Percentiles rank a stretch among this genome's conserved stretches.
Conservation (phyloP, 495 filamentous ascomycete genomes). For the Neurospora terricola region DNA sequence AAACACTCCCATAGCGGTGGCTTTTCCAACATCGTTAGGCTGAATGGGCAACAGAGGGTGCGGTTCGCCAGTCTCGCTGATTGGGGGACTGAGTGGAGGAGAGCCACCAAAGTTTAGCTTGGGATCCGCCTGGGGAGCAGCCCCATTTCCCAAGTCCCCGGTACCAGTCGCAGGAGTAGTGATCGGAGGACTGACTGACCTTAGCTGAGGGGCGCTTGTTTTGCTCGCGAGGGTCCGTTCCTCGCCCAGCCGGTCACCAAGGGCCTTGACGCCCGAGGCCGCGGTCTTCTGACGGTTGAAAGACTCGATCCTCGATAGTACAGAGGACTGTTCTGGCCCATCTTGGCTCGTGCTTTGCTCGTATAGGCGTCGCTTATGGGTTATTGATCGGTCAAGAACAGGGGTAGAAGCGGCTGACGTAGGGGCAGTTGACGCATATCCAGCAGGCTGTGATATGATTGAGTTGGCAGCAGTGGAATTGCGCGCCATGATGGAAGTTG, state of each 20-base stretch:
- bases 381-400: slow-evolving; percentile 40
- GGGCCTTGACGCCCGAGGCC: slow-evolving; percentile 7
- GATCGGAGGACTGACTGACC: slow-evolving; percentile 30
- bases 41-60: slow-evolving; percentile 49
- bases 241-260: slow-evolving; percentile 26
- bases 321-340: slow-evolving; percentile 65
- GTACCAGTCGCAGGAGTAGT: slow-evolving; percentile 19
- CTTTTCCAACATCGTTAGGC: slow-evolving; percentile 72
- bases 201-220: slow-evolving; percentile 38
- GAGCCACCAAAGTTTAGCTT: slow-evolving; percentile 37
- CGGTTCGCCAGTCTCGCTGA: slow-evolving; percentile 55
- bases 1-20: slow-evolving; percentile 76
- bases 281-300: slow-evolving; percentile 46
- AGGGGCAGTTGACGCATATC: slow-evolving; percentile 29
- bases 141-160: slow-evolving; percentile 19
- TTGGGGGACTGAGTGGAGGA: slow-evolving; percentile 64
- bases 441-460: slow-evolving; percentile 61
- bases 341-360: slow-evolving; percentile 76
- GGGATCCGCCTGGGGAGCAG: slow-evolving; percentile 24
- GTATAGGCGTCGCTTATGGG: slow-evolving; percentile 70
- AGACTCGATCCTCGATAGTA: slow-evolving; percentile 68
- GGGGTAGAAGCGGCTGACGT: slow-evolving; percentile 22
- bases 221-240: slow-evolving; percentile 29
- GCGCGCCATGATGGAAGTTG: slow-evolving; percentile 55
- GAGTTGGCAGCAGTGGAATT: slow-evolving; percentile 90